Evolutionary conservation across 176 grass and related monocot genomes (phyloP).

Genomic region (Phragmites australis): DNA sequence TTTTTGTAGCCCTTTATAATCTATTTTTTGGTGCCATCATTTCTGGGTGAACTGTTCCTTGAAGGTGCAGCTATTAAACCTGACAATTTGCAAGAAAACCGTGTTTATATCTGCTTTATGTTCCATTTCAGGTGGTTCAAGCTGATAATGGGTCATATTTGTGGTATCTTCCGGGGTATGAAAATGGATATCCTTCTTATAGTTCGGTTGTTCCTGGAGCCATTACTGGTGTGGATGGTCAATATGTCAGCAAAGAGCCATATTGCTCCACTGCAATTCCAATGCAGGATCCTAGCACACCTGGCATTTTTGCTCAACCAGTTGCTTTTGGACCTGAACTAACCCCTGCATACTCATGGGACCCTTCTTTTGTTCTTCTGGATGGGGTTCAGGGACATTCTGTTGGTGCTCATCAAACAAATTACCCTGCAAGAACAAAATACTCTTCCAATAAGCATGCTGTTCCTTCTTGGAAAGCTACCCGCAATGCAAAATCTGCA

Average conservation of each 20-base stretch:
- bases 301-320: conserved; percentile 51
- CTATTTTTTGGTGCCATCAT: neutral
- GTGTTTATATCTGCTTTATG: conserved; percentile 25
- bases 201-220: conserved; percentile 48
- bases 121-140: conserved; percentile 67
- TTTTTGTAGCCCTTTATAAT: conserved; percentile 7
- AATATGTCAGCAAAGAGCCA: conserved; percentile 61
- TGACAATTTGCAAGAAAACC: conserved; percentile 30
- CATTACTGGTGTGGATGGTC: conserved; percentile 55
- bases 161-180: conserved; percentile 64
- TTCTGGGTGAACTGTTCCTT: conserved; percentile 20
- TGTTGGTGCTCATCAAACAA: conserved; percentile 52
- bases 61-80: conserved; percentile 3
- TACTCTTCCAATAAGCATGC: conserved; percentile 46
- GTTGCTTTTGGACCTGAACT: conserved; percentile 65
- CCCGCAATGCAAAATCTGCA: conserved; percentile 36
- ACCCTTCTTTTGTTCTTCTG: conserved; percentile 62
- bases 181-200: conserved; percentile 66
- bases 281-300: conserved; percentile 47
- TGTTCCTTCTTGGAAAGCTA: conserved; percentile 48
- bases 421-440: conserved; percentile 49
- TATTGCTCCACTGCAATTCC: conserved; percentile 54
- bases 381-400: conserved; percentile 68
- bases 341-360: conserved; percentile 66
- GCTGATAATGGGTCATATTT: conserved; percentile 75